Conservation (phyloP, 164 flowering plant species). For the Protea cynaroides region DNA sequence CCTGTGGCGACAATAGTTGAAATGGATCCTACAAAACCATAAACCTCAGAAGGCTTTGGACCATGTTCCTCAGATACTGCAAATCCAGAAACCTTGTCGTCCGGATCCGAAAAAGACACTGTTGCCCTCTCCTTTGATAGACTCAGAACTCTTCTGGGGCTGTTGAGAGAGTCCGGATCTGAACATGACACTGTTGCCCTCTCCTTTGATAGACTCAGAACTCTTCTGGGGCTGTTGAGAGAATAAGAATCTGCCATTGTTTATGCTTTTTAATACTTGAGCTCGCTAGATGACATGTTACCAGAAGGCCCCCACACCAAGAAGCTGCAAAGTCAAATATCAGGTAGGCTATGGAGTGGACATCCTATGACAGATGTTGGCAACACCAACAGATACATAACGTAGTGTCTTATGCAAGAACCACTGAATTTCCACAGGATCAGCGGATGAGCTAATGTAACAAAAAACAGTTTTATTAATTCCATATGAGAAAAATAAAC, state of each 20-base stretch:
- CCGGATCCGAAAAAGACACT: slow-evolving; percentile 37
- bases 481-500: too few species aligned
- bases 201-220: slow-evolving; percentile 59
- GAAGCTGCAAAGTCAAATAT: slow-evolving; percentile 2
- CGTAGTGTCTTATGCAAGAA: too few species aligned
- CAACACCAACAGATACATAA: neutral
- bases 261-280: slow-evolving; percentile 5
- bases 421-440: too few species aligned
- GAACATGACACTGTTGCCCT: too few species aligned
- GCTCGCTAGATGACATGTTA: neutral
- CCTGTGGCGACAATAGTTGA: slow-evolving; percentile 79
- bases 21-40: slow-evolving; percentile 90
- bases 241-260: slow-evolving; percentile 56
- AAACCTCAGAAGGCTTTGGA: slow-evolving; percentile 79
- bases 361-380: neutral
- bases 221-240: slow-evolving; percentile 73
- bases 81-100: slow-evolving; percentile 42
- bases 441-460: too few species aligned
- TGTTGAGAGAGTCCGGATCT: too few species aligned
- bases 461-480: too few species aligned
- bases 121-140: too few species aligned
- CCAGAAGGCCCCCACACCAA: neutral
- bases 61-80: slow-evolving; percentile 62
- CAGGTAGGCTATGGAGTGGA: neutral
- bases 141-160: too few species aligned